Base-by-base conservation (phyloP, 176 grass and related monocot species). In the Triticum dicoccoides region DNA sequence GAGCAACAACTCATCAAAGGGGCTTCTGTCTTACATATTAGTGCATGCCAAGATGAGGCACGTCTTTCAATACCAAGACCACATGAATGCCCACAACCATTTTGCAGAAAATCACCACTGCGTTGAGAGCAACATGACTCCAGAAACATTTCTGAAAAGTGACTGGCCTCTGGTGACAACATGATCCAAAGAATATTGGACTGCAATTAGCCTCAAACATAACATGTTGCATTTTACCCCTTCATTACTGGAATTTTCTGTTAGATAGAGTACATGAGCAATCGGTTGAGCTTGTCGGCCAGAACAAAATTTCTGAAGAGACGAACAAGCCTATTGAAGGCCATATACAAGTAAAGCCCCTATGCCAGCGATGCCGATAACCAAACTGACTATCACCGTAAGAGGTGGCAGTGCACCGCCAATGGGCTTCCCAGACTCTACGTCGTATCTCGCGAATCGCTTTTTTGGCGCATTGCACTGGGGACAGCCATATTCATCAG, bases 401-500 rank as follows among this genome's bases (percentile, higher is more conserved):
- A 99, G 77, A 73, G 92, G 97, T 1, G 94, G 94, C 72, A 99
- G 62, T 0, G 89, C 52, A 21, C 94, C 90, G 5, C 94, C 90
- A 2, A 99, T 91, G 15, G 92, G 24, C 83, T 92, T 96, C 80
- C 97, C 92, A 1, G 90, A 86, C 34, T 89, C 79, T 3, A 83
- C 89, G 61, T 96, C 85, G 5, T 99, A 99, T 23, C 58, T 76
- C 5, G 83, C 67, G 75, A 99, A 99, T n/a, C 94, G 87, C 83
- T 99, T 96, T 90, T 99, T 99, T 59, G 97, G 85, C 18, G 97
- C 97, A 90, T 99, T 99, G 75, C 97, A 99, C 83, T 96, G 97
- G 20, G 97, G 97, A 39, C 97, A 99, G 24, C 85, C 87, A 32
- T 99, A 99, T 9, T 80, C 61, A 68, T 94, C 92, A 69, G 97